These are phyloP conservation scores for Rhododendron simsii DNA, from an alignment of 148 eudicot species.

Conservation along the genomic window DNA sequence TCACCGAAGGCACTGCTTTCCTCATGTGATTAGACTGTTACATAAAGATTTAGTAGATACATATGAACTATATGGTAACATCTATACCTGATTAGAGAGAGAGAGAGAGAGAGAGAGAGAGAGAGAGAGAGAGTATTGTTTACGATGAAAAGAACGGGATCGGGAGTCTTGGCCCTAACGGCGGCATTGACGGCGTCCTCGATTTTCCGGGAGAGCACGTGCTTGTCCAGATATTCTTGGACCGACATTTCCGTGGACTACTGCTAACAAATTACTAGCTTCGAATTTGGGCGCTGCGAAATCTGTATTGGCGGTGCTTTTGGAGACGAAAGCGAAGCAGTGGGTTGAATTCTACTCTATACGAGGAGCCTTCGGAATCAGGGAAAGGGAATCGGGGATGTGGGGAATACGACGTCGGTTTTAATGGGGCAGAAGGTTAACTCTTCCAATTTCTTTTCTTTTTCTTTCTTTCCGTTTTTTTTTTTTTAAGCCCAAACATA, in stretches of 20 bases:
- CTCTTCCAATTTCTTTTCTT: too few relatives aligned
- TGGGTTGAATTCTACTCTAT: neutral
- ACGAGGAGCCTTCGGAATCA: neutral
- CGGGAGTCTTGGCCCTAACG: slow-evolving; percentile 84
- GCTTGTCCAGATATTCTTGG: slow-evolving; percentile 89
- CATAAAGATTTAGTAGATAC: neutral
- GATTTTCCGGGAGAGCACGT: slow-evolving; percentile 83
- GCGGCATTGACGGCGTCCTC: slow-evolving; percentile 99
- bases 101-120: neutral
- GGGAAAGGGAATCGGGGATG: neutral
- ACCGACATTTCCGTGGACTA: slow-evolving; percentile 54
- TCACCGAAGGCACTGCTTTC: slow-evolving; percentile 86
- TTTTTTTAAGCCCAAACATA: too few relatives aligned
- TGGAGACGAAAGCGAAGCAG: neutral
- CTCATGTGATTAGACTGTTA: slow-evolving; percentile 86
- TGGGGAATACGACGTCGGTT: neutral
- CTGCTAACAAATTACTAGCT: neutral
- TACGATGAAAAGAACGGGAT: slow-evolving; percentile 96
- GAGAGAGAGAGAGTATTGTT: neutral
- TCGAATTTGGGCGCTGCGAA: neutral
- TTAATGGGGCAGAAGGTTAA: too few relatives aligned
- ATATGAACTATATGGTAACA: neutral
- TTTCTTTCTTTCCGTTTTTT: too few relatives aligned
- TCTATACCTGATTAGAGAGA: neutral
- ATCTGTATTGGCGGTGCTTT: neutral